Base-by-base conservation (phyloP, 768 basidiomycete species). In the Mycena maculata region DNA sequence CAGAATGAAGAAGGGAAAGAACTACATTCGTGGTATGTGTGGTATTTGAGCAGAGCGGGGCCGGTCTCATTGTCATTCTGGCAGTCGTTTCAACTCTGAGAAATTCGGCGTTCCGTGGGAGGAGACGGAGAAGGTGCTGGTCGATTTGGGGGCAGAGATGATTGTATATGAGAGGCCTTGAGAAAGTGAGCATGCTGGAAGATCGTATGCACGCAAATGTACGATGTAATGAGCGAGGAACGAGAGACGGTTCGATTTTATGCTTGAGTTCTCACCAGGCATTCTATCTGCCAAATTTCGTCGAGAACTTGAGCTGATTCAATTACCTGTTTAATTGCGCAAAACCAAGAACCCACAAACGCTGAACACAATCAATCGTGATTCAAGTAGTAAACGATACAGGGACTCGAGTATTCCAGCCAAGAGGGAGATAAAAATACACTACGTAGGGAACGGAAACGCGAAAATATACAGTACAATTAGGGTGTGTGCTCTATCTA, bases 41-140 rank as follows among this genome's bases (percentile, higher is more conserved):
- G 20, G 30, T 13, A 36, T 36, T 36, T 13, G 13, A 36, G 33
- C 8, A 36, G 20, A n/a, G n/a, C n/a, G 52, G 22, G 2, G 9
- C 31, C 11, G 11, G 11, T 23, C 31, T 33, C 20, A 18, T 49
- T 33, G 7, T 5, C 9, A 3, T 3, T 7, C 31, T 18, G 13
- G 4, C 33, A 84, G 82, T 60, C 82, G 80, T 13, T 80, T 84
- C 67, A 83, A 84, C 67, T 81, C 81, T 49, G 83, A 81, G 31
- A 81, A 78, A 66, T 83, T 84, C 73, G 80, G 76, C n/a, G 83
- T 84, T 33, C 78, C 78, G 36, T 84, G 82, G 82, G 74, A 72
- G 41, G 72, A 75, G 22, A 82, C 82, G 5, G 81, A 78, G 56
- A 76, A 70, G 18, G 67, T 82, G 28, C 57, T 84, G 53, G 71